Evolutionary conservation across 306 rosid species (phyloP), one percentile per base, ranked within the genome.

Genomic region (Acacia melanoxylon): DNA sequence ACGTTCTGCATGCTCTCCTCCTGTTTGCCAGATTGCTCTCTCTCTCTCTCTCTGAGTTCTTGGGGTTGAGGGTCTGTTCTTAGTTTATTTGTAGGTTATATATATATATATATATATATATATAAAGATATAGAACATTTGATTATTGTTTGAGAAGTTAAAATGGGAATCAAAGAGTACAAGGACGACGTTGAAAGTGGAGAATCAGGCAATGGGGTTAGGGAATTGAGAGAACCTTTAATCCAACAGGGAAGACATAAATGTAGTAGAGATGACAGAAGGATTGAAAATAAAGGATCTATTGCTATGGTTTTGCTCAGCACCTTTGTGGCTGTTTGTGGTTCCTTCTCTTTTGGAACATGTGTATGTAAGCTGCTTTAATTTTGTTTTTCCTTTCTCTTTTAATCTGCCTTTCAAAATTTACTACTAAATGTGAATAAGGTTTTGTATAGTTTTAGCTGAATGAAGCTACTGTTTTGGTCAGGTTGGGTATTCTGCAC

Each of bases 281-380:
- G 13, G 49, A 14, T 45, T 45, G 49, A 48, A 48, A 48, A 48
- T 14, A 69, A 79, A 77, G 94, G 90, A 62, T 87, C 97, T 31
- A 83, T 87, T 86, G 87, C 91, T 69, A 91, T 92, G 97, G 97
- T 92, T 78, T 78, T 92, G 68, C 80, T 94, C 5, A 86, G 94
- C 85, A 94, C 98, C 11, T 83, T 80, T 25, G 93, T 91, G 83
- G 91, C 93, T 35, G 96, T 92, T 83, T 90, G 92, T 86, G 98
- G 97, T 51, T 94, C 98, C 22, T 92, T 91, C 51, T 86, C 91
- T 40, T 94, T 94, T 77, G 98, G 98, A 89, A 89, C 92, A 44
- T 92, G 96, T 86, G 94, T 94, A 82, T 86, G 94, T 94, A 82
- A 22, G 31, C 10, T 24, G 31, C 10, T 24, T 58, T 56, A 1